Base-by-base conservation (phyloP, 202 grass and related monocot species). In the Zoysia matrella region DNA sequence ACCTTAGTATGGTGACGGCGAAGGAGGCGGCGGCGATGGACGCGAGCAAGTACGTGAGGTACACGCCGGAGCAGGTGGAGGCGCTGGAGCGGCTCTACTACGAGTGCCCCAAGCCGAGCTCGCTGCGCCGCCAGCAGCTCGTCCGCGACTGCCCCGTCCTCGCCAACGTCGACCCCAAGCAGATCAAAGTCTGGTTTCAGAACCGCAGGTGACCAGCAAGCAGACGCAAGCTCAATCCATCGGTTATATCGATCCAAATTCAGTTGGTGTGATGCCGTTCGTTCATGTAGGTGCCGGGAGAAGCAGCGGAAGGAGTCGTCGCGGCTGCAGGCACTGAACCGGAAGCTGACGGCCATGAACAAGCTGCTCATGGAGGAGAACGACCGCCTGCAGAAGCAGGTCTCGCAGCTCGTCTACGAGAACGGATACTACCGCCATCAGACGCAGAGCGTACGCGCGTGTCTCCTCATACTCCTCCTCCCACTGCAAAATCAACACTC, bases 321-420 rank as follows among this genome's bases (percentile, higher is more conserved):
- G 10, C 75, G 87, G 40, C 79, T 94, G 64, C 92, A 92, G 85
- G 58, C 75, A 12, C 82, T 94, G 74, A 94, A 94, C 85, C 73
- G 89, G 71, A 94, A 94, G 85, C 89, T 94, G 66, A 86, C 87
- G 6, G 87, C 92, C 71, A 94, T 94, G 92, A 94, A 94, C 87
- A 94, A 90, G 84, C 89, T 94, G 68, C 79, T 94, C 82, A 92
- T 94, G 92, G 92, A 94, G 87, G 92, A 94, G 89, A 94, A 94
- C 67, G 89, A 89, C 69, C 92, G 92, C 53, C 85, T 94, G 16
- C 92, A 94, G 89, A 94, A 94, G 89, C 92, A 94, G 89, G 61
- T 92, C 52, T 86, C 92, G 3, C 84, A 86, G 40, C 90, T 94
- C 53, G 87, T 94, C 55, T 92, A 86, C 77, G 82, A 94, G 75